Base-by-base conservation (phyloP, 1,139 yeast species). In the Taphrina populina region DNA sequence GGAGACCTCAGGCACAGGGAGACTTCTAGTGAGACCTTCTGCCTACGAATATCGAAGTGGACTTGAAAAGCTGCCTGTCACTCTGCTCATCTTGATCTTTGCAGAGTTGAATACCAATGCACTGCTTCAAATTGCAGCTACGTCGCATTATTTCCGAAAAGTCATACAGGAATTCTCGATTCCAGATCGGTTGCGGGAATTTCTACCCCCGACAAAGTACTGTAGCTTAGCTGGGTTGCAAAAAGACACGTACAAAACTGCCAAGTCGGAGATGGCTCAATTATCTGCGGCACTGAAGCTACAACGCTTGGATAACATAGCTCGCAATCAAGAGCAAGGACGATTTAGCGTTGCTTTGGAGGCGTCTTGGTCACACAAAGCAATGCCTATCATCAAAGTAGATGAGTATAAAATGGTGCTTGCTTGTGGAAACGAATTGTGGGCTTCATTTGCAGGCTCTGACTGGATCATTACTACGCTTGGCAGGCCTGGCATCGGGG, bases 341-440 rank as follows among this genome's bases (percentile, higher is more conserved):
- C 17, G 23, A 20, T 49, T 49, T 24, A 21, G 36, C 11, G 24
- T 40, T 17, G 11, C 32, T 10, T 11, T 15, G 6, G 54, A 39
- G 32, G 54, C 54, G 1, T 10, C n/a, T 15, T 49, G 54, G 54
- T 21, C 15, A 3, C 32, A 17, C 21, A 39, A 29, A 40, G 36
- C 54, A 4, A 49, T 49, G 54, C 54, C 54, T n/a, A 33, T 49
- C 5, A 21, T 49, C 33, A 49, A 49, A 19, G 54, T 46, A 7
- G 54, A 49, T 19, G n/a, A 10, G 15, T n/a, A 49, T 34, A 49
- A 49, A 23, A 21, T 49, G 26, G 40, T 49, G 6, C 39, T 49
- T 6, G 54, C 46, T 6, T 32, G 46, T 0, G 54, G 54, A 24
- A 19, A 40, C 27, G 39, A 39, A 11, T 17, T 49, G 6, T 49